Evolutionary conservation across 2,329 filamentous ascomycete genomes (phyloP).

Genomic region (Colletotrichum tofieldiae): DNA sequence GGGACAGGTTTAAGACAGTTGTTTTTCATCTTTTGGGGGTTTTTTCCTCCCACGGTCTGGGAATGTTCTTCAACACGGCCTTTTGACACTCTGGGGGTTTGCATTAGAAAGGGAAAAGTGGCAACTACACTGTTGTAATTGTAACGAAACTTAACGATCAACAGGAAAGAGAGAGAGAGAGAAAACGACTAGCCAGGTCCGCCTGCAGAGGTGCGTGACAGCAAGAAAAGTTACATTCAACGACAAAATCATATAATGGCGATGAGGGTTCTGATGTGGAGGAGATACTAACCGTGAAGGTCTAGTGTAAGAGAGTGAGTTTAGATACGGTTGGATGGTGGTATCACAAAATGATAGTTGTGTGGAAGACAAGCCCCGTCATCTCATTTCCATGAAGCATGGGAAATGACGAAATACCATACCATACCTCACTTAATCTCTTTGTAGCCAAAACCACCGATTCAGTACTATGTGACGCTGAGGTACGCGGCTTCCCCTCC

Average conservation of each 20-base stretch:
- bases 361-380: background rate
- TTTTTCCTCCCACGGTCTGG: background rate
- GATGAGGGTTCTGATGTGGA: background rate
- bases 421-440: background rate
- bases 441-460: background rate
- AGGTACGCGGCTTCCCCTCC: background rate
- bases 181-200: conserved; percentile 5
- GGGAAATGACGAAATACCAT: background rate
- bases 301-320: background rate
- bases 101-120: conserved; percentile 43
- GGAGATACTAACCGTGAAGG: background rate
- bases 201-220: conserved; percentile 14
- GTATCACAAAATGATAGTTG: background rate
- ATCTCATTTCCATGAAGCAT: background rate
- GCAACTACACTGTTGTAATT: conserved; percentile 44
- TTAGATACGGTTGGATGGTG: background rate
- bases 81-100: conserved; percentile 22
- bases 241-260: background rate
- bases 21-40: background rate
- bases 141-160: conserved; percentile 43
- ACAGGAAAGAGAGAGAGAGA: background rate
- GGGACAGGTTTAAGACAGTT: conserved; percentile 12
- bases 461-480: background rate
- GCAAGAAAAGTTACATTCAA: conserved; percentile 16
- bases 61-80: background rate